These are phyloP conservation scores for Aspergillus brunneoviolaceus DNA, from an alignment of 2,329 filamentous ascomycete genomes.

Conservation along the genomic window DNA sequence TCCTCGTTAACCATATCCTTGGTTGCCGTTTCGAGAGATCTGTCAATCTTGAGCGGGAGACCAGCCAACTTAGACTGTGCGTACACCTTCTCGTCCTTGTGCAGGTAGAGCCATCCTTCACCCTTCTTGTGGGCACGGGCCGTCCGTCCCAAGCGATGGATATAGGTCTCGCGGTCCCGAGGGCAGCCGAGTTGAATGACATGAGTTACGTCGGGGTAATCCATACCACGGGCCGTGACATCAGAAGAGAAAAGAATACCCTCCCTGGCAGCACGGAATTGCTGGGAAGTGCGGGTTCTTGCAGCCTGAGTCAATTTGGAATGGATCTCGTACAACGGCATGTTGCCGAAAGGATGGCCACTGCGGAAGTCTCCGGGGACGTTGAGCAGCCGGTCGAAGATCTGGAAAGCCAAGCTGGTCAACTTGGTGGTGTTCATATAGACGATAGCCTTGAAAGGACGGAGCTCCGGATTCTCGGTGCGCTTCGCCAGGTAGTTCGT, in stretches of 20 bases:
- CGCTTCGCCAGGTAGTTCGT: slow-evolving; percentile 41
- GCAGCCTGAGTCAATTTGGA: slow-evolving; percentile 69
- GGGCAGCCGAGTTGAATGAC: slow-evolving; percentile 72
- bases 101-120: slow-evolving; percentile 61
- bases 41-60: slow-evolving; percentile 19
- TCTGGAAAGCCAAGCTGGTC: slow-evolving; percentile 63
- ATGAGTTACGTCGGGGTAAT: slow-evolving; percentile 77
- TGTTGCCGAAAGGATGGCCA: slow-evolving; percentile 32
- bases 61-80: slow-evolving; percentile 37
- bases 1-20: background rate
- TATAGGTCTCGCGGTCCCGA: slow-evolving; percentile 66
- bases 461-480: background rate
- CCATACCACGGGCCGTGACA: slow-evolving; percentile 79
- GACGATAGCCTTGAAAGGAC: slow-evolving; percentile 92
- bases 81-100: slow-evolving; percentile 49
- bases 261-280: slow-evolving; percentile 64
- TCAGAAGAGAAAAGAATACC: slow-evolving; percentile 75
- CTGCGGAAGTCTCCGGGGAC: slow-evolving; percentile 32
- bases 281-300: slow-evolving; percentile 69
- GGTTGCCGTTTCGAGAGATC: slow-evolving; percentile 16
- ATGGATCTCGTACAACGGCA: slow-evolving; percentile 65
- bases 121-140: slow-evolving; percentile 65
- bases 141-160: slow-evolving; percentile 75
- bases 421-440: slow-evolving; percentile 81
- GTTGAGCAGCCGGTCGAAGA: slow-evolving; percentile 55